A percentile compares a stretch with the other conserved stretches of the same genome.
These are phyloP conservation scores for Mallotus repandus DNA, from an alignment of 441 rosid species.

Conservation along the genomic window DNA sequence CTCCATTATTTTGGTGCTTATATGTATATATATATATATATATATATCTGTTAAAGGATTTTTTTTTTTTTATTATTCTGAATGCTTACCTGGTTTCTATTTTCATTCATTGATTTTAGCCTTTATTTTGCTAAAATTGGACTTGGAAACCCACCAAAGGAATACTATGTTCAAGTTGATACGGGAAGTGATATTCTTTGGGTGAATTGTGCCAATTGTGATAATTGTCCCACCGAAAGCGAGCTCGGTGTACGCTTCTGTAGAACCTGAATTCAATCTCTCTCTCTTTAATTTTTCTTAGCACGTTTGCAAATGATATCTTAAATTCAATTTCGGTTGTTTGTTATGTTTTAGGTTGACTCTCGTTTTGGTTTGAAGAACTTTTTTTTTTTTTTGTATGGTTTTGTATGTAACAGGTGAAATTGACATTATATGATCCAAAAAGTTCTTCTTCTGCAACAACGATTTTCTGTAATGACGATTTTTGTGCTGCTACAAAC, in stretches of 20 bases:
- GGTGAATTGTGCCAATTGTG: constrained; percentile 82
- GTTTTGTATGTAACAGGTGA: constrained; percentile 42
- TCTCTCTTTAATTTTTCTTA: neutral
- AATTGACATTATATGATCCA: constrained; percentile 60
- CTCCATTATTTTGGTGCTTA: too few relatives aligned
- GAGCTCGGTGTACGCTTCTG: constrained; percentile 61
- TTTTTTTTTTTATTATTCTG: neutral
- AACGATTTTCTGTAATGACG: constrained; percentile 51
- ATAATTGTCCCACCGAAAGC: constrained; percentile 70
- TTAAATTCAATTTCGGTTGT: neutral
- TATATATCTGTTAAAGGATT: too few relatives aligned
- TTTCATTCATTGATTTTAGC: constrained; percentile 40
- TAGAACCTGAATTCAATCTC: constrained; percentile 16
- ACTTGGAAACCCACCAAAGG: constrained; percentile 70
- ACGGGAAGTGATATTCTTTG: constrained; percentile 92
- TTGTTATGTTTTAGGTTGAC: neutral
- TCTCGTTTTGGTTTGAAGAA: neutral
- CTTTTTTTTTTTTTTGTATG: neutral
- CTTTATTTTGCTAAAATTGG: constrained; percentile 80
- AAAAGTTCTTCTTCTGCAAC: constrained; percentile 51
- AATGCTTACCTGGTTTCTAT: constrained; percentile 23
- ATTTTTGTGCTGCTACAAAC: constrained; percentile 55
- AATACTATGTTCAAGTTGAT: constrained; percentile 84
- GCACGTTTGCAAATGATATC: neutral
- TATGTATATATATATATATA: neutral